These are phyloP conservation scores for Boeremia lycopersici DNA, from an alignment of 2,329 filamentous ascomycete genomes.

Conservation along the genomic window DNA sequence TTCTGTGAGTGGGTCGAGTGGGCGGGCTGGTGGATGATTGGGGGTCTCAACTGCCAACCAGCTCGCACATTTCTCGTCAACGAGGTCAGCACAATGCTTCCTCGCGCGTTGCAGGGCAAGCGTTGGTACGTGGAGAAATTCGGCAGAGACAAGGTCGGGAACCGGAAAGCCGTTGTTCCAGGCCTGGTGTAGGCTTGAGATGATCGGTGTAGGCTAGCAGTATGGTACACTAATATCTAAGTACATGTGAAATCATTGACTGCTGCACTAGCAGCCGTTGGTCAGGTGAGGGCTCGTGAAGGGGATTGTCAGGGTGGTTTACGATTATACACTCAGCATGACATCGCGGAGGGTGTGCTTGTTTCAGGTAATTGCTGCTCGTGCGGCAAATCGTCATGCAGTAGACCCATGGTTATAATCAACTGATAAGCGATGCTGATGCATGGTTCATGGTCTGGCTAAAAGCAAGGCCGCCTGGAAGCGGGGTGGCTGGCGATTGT, in stretches of 20 bases:
- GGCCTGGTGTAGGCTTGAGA: conserved; percentile 53
- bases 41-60: conserved; percentile 69
- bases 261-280: conserved; percentile 2
- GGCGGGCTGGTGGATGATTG: conserved; percentile 83
- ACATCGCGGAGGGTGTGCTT: neutral
- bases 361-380: conserved; percentile 5
- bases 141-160: conserved; percentile 78
- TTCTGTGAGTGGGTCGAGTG: conserved; percentile 98
- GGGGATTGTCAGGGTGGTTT: neutral
- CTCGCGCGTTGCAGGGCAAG: conserved; percentile 79
- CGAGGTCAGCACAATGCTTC: conserved; percentile 87
- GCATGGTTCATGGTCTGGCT: conserved; percentile 3
- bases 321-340: neutral
- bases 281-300: neutral
- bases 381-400: neutral
- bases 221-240: conserved; percentile 5
- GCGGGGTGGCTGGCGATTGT: neutral
- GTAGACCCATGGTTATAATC: neutral
- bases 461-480: neutral
- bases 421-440: conserved; percentile 1
- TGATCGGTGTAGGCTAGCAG: conserved; percentile 6
- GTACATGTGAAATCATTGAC: neutral
- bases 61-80: conserved; percentile 84
- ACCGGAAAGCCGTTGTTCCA: conserved; percentile 75
- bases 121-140: conserved; percentile 89